Conservation (phyloP, 108 stramenopile genomes). For the Fistulifera pelliculosa region DNA sequence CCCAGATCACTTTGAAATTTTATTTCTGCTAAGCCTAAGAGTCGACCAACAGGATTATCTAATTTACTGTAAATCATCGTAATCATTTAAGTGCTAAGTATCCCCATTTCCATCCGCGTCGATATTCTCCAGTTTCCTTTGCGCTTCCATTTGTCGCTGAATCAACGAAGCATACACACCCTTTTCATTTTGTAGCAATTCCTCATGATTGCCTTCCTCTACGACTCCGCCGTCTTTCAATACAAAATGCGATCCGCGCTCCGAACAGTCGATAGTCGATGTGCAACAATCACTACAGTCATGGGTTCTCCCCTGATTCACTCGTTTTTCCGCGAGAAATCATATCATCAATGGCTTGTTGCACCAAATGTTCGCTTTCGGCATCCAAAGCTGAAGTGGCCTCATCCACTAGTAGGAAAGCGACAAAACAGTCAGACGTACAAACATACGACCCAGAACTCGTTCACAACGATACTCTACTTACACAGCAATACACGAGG, state of each 20-base stretch:
- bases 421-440: no score
- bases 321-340: conserved; percentile 23
- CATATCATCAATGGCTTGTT: conserved; percentile 76
- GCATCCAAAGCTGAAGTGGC: conserved; percentile 54
- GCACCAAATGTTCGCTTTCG: conserved; percentile 59
- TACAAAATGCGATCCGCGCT: conserved; percentile 82
- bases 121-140: conserved; percentile 29
- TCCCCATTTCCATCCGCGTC: no score
- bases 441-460: no score
- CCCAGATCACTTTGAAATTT: no score
- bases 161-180: conserved; percentile 62
- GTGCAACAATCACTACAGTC: conserved; percentile 90
- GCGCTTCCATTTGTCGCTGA: conserved; percentile 43
- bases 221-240: conserved; percentile 67
- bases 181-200: conserved; percentile 51
- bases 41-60: no score
- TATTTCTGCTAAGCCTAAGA: no score
- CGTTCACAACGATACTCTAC: no score
- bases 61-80: no score
- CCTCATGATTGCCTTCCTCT: conserved; percentile 82
- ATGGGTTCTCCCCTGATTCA: conserved; percentile 22
- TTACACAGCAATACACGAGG: conserved; percentile 36
- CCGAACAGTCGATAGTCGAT: conserved; percentile 82
- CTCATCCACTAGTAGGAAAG: conserved; percentile 30
- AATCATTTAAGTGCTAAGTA: no score